phyloP scores from a whole-genome alignment of 1,284 basidiomycete species.

The Schizophyllum amplum region DNA sequence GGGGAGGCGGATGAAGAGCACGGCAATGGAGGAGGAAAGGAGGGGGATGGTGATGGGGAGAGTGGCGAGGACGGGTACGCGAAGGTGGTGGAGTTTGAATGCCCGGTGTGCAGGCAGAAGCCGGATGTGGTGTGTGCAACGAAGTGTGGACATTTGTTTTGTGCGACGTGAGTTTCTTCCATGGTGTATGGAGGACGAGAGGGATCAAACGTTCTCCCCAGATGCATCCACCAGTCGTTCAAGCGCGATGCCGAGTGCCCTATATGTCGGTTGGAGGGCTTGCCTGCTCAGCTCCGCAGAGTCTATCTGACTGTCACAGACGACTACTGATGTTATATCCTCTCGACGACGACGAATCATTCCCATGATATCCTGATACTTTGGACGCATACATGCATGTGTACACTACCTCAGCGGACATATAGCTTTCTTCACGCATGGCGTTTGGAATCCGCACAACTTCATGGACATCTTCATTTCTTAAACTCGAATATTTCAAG shows the following conservation, averaged over 20 bases:
- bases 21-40: not conserved
- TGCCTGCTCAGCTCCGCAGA: conserved; percentile 11
- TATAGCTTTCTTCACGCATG: too few relatives aligned
- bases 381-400: too few relatives aligned
- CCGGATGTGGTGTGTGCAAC: conserved; percentile 11
- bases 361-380: too few relatives aligned
- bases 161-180: conserved; percentile 8
- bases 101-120: conserved; percentile 14
- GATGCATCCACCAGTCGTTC: conserved; percentile 12
- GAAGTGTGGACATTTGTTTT: conserved; percentile 17
- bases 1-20: conserved; percentile 4
- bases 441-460: too few relatives aligned
- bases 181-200: not conserved
- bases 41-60: conserved; percentile 1
- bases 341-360: too few relatives aligned
- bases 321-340: not conserved
- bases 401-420: too few relatives aligned
- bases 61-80: conserved; percentile 6
- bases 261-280: conserved; percentile 11
- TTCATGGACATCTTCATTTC: too few relatives aligned
- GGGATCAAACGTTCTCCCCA: not conserved
- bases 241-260: conserved; percentile 13
- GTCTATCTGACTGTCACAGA: conserved; percentile 8
- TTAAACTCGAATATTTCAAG: too few relatives aligned
- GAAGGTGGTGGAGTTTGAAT: conserved; percentile 7